A percentile compares a stretch with the other conserved stretches of the same genome.
phyloP scores from a whole-genome alignment of 352 stramenopile genomes.

The Phytophthora capsici region DNA sequence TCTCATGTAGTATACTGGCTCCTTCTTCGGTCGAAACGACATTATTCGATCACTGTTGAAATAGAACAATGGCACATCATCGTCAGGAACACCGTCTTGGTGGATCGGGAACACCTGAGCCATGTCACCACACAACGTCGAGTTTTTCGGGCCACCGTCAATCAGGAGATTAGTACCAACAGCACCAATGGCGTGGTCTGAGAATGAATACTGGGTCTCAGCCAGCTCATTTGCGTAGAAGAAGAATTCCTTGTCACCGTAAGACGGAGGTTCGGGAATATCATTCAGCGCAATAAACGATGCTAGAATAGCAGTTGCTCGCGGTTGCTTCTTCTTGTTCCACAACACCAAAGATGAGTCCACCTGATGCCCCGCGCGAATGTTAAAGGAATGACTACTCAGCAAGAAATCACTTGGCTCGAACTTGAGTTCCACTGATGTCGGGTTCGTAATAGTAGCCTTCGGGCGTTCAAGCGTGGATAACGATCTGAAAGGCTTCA shows the following conservation, averaged over 20 bases:
- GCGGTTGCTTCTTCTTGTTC: constrained; percentile 44
- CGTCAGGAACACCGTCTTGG: constrained; percentile 18
- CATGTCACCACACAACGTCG: constrained; percentile 53
- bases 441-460: constrained; percentile 19
- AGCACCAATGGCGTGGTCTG: constrained; percentile 46
- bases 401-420: constrained; percentile 38
- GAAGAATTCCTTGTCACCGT: constrained; percentile 59
- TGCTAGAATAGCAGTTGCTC: constrained; percentile 47
- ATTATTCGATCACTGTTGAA: constrained; percentile 66
- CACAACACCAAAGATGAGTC: constrained; percentile 57
- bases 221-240: constrained; percentile 54
- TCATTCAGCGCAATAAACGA: constrained; percentile 40
- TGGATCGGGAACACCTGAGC: constrained; percentile 56
- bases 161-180: constrained; percentile 41
- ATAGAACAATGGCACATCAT: constrained; percentile 46
- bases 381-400: constrained; percentile 41
- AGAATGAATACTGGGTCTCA: constrained; percentile 52
- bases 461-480: constrained; percentile 27
- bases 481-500: constrained; percentile 28
- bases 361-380: constrained; percentile 45
- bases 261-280: constrained; percentile 36
- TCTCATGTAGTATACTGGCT: constrained; percentile 49
- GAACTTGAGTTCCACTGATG: constrained; percentile 25
- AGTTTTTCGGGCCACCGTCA: constrained; percentile 32
- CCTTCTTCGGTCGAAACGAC: constrained; percentile 35